These are phyloP conservation scores for Musa balbisiana DNA, from an alignment of 202 grass and related monocot species.

Conservation along the genomic window DNA sequence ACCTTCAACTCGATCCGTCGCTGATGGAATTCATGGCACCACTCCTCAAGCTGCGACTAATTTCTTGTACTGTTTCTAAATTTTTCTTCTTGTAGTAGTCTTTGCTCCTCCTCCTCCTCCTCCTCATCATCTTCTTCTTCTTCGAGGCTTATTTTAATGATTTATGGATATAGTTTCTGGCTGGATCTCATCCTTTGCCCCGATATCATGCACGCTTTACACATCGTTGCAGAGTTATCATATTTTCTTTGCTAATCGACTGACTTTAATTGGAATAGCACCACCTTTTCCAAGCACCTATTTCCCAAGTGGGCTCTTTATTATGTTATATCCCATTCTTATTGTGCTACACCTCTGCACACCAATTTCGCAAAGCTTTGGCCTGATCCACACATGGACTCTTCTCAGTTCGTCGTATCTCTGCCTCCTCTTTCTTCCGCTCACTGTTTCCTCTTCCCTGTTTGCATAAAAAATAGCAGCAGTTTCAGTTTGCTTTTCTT, in stretches of 20 bases:
- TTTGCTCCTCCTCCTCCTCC: neutral
- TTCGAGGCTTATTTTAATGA: too few relatives aligned
- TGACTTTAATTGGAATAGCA: constrained; percentile 5
- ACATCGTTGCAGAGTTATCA: neutral
- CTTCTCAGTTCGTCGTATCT: constrained; percentile 2
- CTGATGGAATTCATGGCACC: constrained; percentile 45
- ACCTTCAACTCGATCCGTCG: constrained; percentile 37
- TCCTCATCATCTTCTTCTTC: neutral
- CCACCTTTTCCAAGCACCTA: constrained; percentile 27
- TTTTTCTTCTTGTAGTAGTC: constrained; percentile 11
- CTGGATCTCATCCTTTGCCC: neutral
- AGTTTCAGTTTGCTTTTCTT: constrained; percentile 25
- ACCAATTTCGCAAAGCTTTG: constrained; percentile 41
- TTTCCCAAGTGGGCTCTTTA: constrained; percentile 53
- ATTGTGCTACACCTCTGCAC: constrained; percentile 70
- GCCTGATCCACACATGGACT: constrained; percentile 25
- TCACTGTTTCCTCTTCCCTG: neutral
- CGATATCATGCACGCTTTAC: neutral
- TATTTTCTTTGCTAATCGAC: constrained; percentile 6
- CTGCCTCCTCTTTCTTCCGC: neutral
- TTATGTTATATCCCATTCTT: constrained; percentile 41
- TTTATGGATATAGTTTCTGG: too few relatives aligned
- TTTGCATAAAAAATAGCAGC: neutral
- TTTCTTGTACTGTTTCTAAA: constrained; percentile 47
- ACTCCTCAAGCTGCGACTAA: constrained; percentile 28